A percentile compares a stretch with the other conserved stretches of the same genome.
These are phyloP conservation scores for Clavaria fumosa DNA, from an alignment of 768 basidiomycete species.

Conservation along the genomic window DNA sequence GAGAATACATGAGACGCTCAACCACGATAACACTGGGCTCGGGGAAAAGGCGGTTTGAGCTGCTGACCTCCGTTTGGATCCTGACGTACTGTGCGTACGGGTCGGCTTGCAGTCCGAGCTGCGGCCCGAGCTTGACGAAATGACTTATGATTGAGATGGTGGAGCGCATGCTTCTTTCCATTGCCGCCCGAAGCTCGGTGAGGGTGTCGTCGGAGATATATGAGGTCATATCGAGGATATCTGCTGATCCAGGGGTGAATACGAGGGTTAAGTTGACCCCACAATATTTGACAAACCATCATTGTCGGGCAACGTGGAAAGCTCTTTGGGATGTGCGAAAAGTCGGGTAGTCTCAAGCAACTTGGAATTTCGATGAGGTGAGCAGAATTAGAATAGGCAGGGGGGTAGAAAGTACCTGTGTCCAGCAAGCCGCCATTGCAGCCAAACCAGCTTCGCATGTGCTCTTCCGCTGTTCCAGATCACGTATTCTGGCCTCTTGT, in stretches of 20 bases:
- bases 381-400: slow-evolving; percentile 51
- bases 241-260: too few species aligned
- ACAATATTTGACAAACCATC: too few species aligned
- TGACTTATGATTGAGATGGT: slow-evolving; percentile 45
- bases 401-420: slow-evolving; percentile 33
- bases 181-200: slow-evolving; percentile 25
- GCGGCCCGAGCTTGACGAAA: slow-evolving; percentile 32
- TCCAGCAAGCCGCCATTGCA: slow-evolving; percentile 69
- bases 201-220: slow-evolving; percentile 22
- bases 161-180: slow-evolving; percentile 39
- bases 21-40: too few species aligned
- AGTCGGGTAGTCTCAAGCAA: slow-evolving; percentile 51
- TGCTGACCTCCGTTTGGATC: slow-evolving; percentile 40
- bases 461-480: slow-evolving; percentile 49
- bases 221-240: slow-evolving; percentile 32
- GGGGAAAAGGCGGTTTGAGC: too few species aligned
- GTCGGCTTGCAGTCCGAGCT: slow-evolving; percentile 23
- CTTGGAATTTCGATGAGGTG: slow-evolving; percentile 46
- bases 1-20: too few species aligned
- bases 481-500: slow-evolving; percentile 40
- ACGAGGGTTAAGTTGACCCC: too few species aligned
- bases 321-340: slow-evolving; percentile 35
- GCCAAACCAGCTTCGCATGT: slow-evolving; percentile 57
- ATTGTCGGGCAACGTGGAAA: too few species aligned
- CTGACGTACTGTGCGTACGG: slow-evolving; percentile 33